A percentile compares a stretch with the other conserved stretches of the same genome.
Conservation (phyloP, 805 yeast species). For the Wickerhamiella siamensis region DNA sequence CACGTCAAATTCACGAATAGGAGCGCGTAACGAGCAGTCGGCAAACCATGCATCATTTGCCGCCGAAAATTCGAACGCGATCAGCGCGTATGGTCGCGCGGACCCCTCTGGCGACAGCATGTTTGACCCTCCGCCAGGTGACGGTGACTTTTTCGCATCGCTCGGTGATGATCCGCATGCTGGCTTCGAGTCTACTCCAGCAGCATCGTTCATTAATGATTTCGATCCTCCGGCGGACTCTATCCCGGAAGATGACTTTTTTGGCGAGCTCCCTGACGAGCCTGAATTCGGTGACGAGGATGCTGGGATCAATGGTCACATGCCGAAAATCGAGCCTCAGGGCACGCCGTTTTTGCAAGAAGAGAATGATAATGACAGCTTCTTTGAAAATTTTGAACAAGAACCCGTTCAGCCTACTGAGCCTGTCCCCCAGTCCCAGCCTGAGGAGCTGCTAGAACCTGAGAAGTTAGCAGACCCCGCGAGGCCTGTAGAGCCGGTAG, state of each 20-base stretch:
- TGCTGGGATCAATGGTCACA: neutral
- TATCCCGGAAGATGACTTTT: constrained; percentile 4
- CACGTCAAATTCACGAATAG: too few species aligned
- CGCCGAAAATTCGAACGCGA: too few species aligned
- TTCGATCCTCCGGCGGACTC: neutral
- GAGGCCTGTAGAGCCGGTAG: neutral
- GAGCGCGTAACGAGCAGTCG: too few species aligned
- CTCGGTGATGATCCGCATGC: constrained; percentile 1
- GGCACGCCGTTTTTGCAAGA: neutral
- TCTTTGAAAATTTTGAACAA: constrained; percentile 1
- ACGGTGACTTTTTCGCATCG: constrained; percentile 6
- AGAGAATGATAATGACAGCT: constrained; percentile 2
- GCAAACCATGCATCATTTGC: too few species aligned
- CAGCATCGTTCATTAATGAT: neutral
- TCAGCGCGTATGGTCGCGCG: neutral
- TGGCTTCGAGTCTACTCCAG: neutral
- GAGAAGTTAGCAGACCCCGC: neutral
- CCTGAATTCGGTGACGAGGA: neutral
- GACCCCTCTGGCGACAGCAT: neutral
- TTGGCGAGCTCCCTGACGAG: constrained; percentile 1
- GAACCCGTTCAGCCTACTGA: neutral
- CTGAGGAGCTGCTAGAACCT: neutral
- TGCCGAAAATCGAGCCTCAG: neutral
- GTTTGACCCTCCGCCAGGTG: neutral
- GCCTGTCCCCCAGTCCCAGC: neutral